These are phyloP conservation scores for Aureobasidium vineae DNA, from an alignment of 2,329 filamentous ascomycete species.

Conservation along the genomic window DNA sequence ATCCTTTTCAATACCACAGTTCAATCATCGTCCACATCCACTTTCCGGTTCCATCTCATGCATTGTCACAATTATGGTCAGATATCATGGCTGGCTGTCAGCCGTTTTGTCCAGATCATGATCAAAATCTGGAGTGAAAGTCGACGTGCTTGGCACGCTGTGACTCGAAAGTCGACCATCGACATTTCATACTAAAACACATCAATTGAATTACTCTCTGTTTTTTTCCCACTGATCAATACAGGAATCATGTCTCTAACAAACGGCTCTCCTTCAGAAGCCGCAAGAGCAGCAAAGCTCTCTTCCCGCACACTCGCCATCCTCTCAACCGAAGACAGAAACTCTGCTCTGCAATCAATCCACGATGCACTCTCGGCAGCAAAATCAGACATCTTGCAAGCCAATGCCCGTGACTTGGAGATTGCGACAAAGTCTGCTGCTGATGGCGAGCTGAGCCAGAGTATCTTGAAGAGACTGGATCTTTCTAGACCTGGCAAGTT, in stretches of 20 bases:
- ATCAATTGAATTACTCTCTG: not conserved
- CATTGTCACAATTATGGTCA: not conserved
- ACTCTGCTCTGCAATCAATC: constrained; percentile 79
- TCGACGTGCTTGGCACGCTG: constrained; percentile 20
- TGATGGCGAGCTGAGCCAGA: constrained; percentile 72
- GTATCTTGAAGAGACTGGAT: constrained; percentile 84
- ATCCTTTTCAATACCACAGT: not conserved
- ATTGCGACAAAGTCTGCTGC: constrained; percentile 70
- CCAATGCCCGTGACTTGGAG: constrained; percentile 80
- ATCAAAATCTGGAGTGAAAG: not conserved
- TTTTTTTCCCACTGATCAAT: not conserved
- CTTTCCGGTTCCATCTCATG: not conserved
- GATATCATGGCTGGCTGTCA: not conserved
- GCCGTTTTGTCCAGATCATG: not conserved
- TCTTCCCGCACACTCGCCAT: constrained; percentile 82
- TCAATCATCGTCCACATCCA: not conserved
- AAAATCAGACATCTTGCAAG: constrained; percentile 74
- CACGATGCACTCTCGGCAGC: constrained; percentile 70
- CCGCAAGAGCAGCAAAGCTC: constrained; percentile 72
- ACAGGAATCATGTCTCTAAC: constrained; percentile 80
- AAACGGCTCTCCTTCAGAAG: constrained; percentile 73
- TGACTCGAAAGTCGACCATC: constrained; percentile 20
- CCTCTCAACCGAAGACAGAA: constrained; percentile 71
- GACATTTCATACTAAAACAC: not conserved
- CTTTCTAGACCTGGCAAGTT: constrained; percentile 84